Base-by-base conservation (phyloP, 768 basidiomycete genomes). In the Podaxis rugospora region DNA sequence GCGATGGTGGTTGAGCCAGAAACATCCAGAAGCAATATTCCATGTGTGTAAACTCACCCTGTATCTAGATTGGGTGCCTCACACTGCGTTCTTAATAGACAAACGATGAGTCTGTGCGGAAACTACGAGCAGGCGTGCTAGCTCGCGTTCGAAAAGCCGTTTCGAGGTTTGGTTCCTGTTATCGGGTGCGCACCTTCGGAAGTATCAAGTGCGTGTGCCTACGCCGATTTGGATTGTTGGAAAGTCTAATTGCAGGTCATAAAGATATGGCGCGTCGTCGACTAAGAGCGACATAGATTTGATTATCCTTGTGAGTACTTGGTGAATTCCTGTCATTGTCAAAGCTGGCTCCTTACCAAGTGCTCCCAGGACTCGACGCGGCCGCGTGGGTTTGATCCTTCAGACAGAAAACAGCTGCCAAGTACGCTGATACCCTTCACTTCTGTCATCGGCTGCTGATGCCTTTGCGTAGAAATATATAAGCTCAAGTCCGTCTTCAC, bases 201-300 rank as follows among this genome's bases (percentile, higher is more conserved):
- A 85, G 84, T 61, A 76, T 78, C 16, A 69, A 71, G 64, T 71
- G 52, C 35, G 67, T 62, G 25, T 6, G 18, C n/a, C 53, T 16
- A 27, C 27, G 14, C 9, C 14, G 27, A 35, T 7, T 3, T 14
- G 28, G 47, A 16, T 54, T 4, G 9, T 7, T 16, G 27, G 21
- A 28, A 16, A 27, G 14, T 7, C 32, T 57, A 11, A 57, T 39
- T 5, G 10, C 18, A 49, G 35, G 39, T 52, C 6, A 28, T 18
- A 39, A 53, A 74, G 73, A 25, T 83, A 84, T 66, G 81, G 81
- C 35, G 74, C 78, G 36, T 74, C 77, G 42, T 64, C 69, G 35
- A 44, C 57, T 1, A 63, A 53, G 1, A 82, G 83, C 62, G 84
- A 86, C 65, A 66, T 86, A 50, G 84, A 86, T 65, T 63, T 85